Conservation (phyloP, 495 filamentous ascomycete species). For the Hypoxylon rickii region DNA sequence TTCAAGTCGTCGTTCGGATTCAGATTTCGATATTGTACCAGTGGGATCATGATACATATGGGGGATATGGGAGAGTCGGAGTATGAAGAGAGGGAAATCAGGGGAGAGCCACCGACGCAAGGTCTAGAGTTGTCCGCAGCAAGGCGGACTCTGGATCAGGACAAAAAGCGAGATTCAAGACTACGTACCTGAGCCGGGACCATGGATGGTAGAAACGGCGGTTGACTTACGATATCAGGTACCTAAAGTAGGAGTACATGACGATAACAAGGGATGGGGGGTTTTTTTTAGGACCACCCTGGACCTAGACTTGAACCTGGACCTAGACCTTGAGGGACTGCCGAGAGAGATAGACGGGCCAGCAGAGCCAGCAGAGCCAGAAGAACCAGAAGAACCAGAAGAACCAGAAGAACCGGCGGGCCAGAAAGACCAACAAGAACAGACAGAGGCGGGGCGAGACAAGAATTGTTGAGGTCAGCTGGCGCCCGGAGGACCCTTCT, state of each 20-base stretch:
- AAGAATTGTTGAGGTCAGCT: no score
- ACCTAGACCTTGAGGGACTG: slow-evolving; percentile 3
- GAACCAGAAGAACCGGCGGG: no score
- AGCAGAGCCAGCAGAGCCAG: slow-evolving; percentile 19
- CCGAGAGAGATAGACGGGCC: background rate
- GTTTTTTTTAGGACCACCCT: slow-evolving; percentile 13
- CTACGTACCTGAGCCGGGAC: no score
- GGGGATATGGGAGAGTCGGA: background rate
- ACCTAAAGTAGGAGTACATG: slow-evolving; percentile 3
- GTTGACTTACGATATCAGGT: slow-evolving; percentile 19
- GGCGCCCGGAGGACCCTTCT: background rate
- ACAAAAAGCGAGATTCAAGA: no score
- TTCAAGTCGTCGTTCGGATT: background rate
- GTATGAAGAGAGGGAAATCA: slow-evolving; percentile 7
- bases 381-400: no score
- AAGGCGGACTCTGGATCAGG: slow-evolving; percentile 22
- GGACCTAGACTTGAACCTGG: slow-evolving; percentile 19
- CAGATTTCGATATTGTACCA: background rate
- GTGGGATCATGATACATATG: background rate
- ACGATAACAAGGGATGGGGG: slow-evolving; percentile 15
- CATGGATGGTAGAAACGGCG: slow-evolving; percentile 5
- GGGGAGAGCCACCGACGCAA: no score
- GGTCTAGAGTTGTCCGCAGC: no score
- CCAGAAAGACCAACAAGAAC: background rate
- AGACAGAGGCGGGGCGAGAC: no score